Evolutionary conservation across 1,284 basidiomycete species (phyloP), one percentile per base, ranked within the genome.

Genomic region (Chalciporus sp.): DNA sequence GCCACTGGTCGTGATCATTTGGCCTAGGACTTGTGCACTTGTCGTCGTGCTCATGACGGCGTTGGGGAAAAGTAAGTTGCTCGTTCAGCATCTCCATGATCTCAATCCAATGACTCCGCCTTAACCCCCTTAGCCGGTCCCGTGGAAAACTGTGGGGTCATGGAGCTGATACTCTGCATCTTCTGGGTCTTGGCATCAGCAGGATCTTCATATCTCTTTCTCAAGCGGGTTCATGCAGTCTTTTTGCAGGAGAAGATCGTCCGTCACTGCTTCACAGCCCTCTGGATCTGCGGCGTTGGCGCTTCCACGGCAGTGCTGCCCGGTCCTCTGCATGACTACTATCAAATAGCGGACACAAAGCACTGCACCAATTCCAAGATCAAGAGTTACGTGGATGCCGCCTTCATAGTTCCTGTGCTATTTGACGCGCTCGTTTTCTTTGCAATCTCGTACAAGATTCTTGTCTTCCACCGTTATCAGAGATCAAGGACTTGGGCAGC

Each of bases 161-260:
- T 62, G 29, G 35, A 52, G 47, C 39, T 58, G 11, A 58, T 56
- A 35, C 19, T 62, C 42, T 47, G 41, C 27, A 28, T 58, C 49
- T 61, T 59, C 53, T 67, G 60, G 58, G 46, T 66, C n/a, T 29
- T 67, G 17, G 52, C 62, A 40, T 58, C 61, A 7, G 56, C 61
- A 41, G 55, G 60, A 4, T 63, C 67, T 0, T 64, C 67, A 2
- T 62, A 67, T 48, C 70, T 73, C 43, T 72, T 73, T 49, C 65
- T 68, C 58, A 61, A 63, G 52, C 70, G 72, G 12, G 60, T 69
- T 27, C 61, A 68, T 35, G 72, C 63, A 4, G 52, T 72, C 10
- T 68, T 63, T 46, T 19, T 50, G 37, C 27, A 56, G 10, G 53
- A 61, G 20, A 59, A 47, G 44, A 12, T 61, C 12, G 42, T 65